Conservation (phyloP, 2,329 filamentous ascomycete genomes). For the Rhexocercosporidium sp. region DNA sequence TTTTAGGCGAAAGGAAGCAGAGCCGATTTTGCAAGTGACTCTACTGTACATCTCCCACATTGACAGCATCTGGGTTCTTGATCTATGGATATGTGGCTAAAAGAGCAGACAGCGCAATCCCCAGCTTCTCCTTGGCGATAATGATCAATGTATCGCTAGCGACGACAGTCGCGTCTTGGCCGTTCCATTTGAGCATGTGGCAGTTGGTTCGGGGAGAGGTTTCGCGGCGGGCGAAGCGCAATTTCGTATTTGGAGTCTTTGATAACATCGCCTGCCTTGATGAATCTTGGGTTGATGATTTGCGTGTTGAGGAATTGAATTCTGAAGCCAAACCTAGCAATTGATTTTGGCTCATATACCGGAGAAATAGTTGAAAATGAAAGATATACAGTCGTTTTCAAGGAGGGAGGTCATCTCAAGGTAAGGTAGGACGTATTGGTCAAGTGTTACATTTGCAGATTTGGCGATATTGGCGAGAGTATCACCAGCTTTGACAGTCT, state of each 20-base stretch:
- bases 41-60: too few species aligned
- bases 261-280: slow-evolving; percentile 23
- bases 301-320: slow-evolving; percentile 27
- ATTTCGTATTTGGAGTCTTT: slow-evolving; percentile 17
- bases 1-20: too few species aligned
- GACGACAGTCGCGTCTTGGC: slow-evolving; percentile 14
- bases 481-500: slow-evolving; percentile 22
- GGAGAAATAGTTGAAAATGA: too few species aligned
- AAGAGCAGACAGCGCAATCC: slow-evolving; percentile 21
- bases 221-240: slow-evolving; percentile 16
- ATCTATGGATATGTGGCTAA: slow-evolving; percentile 22
- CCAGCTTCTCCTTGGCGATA: slow-evolving; percentile 29
- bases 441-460: slow-evolving; percentile 16
- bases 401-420: too few species aligned
- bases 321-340: neutral
- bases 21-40: too few species aligned
- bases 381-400: too few species aligned
- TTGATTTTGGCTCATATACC: too few species aligned
- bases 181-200: slow-evolving; percentile 19
- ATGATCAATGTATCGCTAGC: slow-evolving; percentile 24
- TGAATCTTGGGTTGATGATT: slow-evolving; percentile 23
- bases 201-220: slow-evolving; percentile 18
- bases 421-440: slow-evolving; percentile 2
- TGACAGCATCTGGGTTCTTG: neutral
- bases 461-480: slow-evolving; percentile 20